These are phyloP conservation scores for Mantamonas sphyraenae DNA, from an alignment of 78 protist genomes.

Conservation along the genomic window DNA sequence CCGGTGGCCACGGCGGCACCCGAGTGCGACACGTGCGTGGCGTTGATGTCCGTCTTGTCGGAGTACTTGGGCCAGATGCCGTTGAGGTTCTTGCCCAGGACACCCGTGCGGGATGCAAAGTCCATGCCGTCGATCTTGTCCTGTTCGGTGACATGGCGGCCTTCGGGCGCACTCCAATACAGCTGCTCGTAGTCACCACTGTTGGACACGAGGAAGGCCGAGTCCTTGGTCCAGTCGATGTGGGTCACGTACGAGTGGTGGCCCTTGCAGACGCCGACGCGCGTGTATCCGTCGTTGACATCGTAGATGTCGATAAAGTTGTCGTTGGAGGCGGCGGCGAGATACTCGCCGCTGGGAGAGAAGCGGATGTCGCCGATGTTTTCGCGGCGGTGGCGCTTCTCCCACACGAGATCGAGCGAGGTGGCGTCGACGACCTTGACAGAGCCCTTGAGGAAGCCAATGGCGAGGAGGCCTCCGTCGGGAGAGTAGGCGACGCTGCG, in stretches of 20 bases:
- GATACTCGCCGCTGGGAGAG: constrained; percentile 22
- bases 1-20: constrained; percentile 38
- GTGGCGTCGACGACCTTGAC: background rate
- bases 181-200: constrained; percentile 13
- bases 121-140: background rate
- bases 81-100: constrained; percentile 11
- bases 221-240: constrained; percentile 28
- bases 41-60: constrained; percentile 28
- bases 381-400: background rate
- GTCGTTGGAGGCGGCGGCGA: constrained; percentile 40
- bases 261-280: background rate
- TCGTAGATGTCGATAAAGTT: constrained; percentile 32
- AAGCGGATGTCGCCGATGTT: background rate
- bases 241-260: constrained; percentile 6
- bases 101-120: constrained; percentile 19
- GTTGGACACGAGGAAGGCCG: background rate
- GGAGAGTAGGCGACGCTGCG: background rate
- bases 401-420: background rate
- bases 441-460: background rate
- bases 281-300: background rate
- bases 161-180: background rate
- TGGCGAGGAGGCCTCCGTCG: background rate
- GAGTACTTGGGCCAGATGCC: constrained; percentile 27
- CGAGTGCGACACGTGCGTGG: background rate
- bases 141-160: background rate